These are phyloP conservation scores for Solanum hybrid DNA, from an alignment of 305 asterid species.

Conservation along the genomic window DNA sequence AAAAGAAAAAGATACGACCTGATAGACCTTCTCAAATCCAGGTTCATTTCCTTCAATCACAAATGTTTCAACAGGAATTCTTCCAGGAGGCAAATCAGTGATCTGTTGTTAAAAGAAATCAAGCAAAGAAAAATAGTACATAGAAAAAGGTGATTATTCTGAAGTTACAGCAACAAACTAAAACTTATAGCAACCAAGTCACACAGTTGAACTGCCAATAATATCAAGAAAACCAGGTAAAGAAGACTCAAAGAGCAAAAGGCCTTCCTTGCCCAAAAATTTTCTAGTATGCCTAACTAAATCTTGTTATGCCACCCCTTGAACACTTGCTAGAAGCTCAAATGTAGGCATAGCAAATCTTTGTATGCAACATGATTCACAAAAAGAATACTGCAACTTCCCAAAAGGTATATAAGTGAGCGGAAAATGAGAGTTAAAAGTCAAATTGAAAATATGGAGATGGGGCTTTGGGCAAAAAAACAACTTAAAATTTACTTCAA, in stretches of 20 bases:
- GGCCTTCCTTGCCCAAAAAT: not conserved
- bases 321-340: not conserved
- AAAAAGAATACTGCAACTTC: not conserved
- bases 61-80: conserved; percentile 67
- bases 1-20: conserved; percentile 27
- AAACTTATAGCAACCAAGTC: not conserved
- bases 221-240: not conserved
- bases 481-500: not conserved
- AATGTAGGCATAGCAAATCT: not conserved
- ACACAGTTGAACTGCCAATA: not conserved
- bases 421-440: not conserved
- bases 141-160: not conserved
- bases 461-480: not conserved
- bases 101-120: conserved; percentile 33
- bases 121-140: not conserved
- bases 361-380: not conserved
- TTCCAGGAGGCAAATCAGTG: conserved; percentile 89
- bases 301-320: not conserved
- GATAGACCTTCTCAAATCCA: conserved; percentile 69
- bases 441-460: not conserved
- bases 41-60: conserved; percentile 66
- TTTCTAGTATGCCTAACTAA: too few species aligned
- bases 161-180: not conserved
- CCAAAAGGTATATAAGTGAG: not conserved
- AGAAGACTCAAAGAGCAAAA: not conserved